Conservation (phyloP, 2,329 filamentous ascomycete genomes). For the Phyllosticta citribraziliensis region DNA sequence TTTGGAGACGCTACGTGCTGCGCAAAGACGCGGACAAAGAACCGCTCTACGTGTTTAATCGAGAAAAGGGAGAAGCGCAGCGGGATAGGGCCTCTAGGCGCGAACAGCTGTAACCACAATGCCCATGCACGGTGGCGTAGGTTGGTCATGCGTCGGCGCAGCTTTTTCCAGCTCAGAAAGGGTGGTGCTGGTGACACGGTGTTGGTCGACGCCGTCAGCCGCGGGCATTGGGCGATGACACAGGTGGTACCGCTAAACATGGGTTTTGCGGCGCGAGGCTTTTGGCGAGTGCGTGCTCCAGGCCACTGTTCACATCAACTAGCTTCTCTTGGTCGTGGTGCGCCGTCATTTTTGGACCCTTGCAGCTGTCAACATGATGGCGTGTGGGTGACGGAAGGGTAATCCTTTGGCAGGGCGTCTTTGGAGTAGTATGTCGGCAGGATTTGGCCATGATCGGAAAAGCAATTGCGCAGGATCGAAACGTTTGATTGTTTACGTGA, state of each 20-base stretch:
- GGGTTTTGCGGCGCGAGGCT: background rate
- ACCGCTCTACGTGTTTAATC: conserved; percentile 5
- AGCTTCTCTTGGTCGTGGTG: background rate
- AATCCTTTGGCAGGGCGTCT: background rate
- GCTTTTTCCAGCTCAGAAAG: background rate
- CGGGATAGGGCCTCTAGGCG: background rate
- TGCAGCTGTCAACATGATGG: background rate
- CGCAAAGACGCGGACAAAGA: conserved; percentile 3
- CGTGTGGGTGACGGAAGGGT: background rate
- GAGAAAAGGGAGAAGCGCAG: background rate
- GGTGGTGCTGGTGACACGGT: background rate
- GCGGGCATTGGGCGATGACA: background rate
- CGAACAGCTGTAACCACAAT: background rate
- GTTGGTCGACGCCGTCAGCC: background rate
- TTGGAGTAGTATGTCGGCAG: background rate
- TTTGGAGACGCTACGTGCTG: conserved; percentile 4
- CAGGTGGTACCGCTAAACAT: background rate
- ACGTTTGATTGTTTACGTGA: background rate
- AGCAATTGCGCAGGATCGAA: background rate
- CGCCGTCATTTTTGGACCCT: background rate
- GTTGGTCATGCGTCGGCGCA: background rate
- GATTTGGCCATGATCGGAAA: background rate
- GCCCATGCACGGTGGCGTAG: background rate
- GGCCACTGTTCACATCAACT: background rate
- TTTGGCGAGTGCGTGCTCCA: background rate